Base-by-base conservation (phyloP, 1,284 basidiomycete genomes). In the Pseudozyma flocculosa region DNA sequence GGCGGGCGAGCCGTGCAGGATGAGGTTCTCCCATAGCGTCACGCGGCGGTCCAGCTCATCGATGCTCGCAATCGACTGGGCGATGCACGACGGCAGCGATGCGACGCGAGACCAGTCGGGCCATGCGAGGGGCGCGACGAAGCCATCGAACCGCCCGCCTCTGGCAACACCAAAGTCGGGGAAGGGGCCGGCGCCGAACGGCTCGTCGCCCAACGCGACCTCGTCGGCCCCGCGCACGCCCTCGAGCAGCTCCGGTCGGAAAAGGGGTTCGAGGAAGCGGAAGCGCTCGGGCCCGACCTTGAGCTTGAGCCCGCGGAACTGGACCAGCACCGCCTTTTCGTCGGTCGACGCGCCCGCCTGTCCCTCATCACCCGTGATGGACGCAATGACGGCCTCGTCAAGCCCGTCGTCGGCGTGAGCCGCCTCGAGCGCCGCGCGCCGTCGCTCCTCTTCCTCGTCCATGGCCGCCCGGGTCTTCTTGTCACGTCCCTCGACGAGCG, bases 361-460 rank as follows among this genome's bases (percentile, higher is more conserved):
- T n/a, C 63, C 63, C 24, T 69, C 56, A 24, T 56, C 52, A 36
- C 57, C 49, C 18, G 54, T 54, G 51, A 66, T 64, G 43, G 63
- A 54, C 40, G 67, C 55, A 32, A 63, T 48, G 34, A 66, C 49
- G 26, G 48, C 47, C 21, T 61, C 58, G 40, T 66, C 63, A 29
- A 56, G 47, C 44, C 57, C 62, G 15, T 57, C 54, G 14, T 46
- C 54, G 21, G 51, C 48, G 14, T 50, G 53, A 18, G 85, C 86
- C 54, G 84, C 85, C 75, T 90, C 89, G 57, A 91, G 88, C 34
- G 89, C 85, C 1, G 87, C 87, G 67, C 87, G 86, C 78, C 90
- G 88, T 68, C 87, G 17, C 50, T 77, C 69, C 42, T 73, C 63
- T 4, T 70, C 47, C 3, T 58, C 64, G 9, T 60, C 61, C 23